Percentiles rank a stretch among this genome's conserved stretches.
phyloP scores from a whole-genome alignment of 495 filamentous ascomycete species.

The Margaritispora aquatica region DNA sequence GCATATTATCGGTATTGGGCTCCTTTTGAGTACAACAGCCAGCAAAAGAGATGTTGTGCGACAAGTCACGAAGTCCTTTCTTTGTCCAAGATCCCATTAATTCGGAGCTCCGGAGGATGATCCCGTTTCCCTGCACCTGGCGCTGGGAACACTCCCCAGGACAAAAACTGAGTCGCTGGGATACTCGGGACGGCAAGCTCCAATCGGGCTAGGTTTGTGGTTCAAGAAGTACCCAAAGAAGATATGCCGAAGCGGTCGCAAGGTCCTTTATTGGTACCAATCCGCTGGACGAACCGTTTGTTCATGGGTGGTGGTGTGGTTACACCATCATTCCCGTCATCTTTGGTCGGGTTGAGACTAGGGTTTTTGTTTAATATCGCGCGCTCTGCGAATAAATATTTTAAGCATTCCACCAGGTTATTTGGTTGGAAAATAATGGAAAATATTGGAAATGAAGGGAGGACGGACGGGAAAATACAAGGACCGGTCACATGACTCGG shows the following conservation, averaged over 20 bases:
- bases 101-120: not conserved
- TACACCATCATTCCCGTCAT: not conserved
- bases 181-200: not conserved
- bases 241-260: not conserved
- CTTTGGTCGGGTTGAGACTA: not conserved
- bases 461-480: no score
- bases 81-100: not conserved
- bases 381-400: not conserved
- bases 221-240: not conserved
- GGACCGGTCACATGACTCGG: no score
- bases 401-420: not conserved
- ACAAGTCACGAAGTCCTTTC: not conserved
- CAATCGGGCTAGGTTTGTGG: not conserved
- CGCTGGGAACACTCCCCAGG: not conserved
- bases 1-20: no score
- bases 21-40: no score
- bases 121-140: not conserved
- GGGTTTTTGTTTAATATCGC: not conserved
- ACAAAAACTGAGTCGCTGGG: not conserved
- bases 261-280: conserved; percentile 1
- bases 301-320: not conserved
- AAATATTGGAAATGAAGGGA: no score
- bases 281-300: not conserved
- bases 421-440: not conserved
- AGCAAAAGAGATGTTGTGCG: not conserved